Conservation (phyloP, 2,329 filamentous ascomycete species). For the Berkeleyomyces rouxiae region DNA sequence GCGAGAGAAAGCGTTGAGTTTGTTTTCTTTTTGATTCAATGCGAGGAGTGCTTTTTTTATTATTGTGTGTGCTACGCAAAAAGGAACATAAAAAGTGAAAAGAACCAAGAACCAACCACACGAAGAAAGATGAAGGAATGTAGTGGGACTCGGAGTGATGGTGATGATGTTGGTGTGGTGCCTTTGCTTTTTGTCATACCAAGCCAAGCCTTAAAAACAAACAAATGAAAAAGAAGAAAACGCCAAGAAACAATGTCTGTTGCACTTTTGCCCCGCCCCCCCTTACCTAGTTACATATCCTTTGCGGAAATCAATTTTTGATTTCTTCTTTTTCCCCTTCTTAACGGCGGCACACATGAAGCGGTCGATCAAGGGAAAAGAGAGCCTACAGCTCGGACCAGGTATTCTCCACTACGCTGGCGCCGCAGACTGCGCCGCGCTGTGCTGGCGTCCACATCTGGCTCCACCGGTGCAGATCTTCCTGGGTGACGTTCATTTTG, state of each 20-base stretch:
- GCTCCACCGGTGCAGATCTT: conserved; percentile 22
- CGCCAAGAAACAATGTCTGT: background rate
- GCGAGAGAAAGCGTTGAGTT: background rate
- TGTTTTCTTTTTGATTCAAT: background rate
- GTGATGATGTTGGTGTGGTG: background rate
- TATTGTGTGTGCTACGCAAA: background rate
- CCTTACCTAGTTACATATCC: background rate
- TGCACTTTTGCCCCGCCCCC: background rate
- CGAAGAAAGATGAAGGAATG: background rate
- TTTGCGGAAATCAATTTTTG: background rate
- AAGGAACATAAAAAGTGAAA: background rate
- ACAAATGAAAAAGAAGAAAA: background rate
- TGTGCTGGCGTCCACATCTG: conserved; percentile 16
- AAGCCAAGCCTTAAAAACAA: background rate
- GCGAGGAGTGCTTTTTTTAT: background rate
- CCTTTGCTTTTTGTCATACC: background rate
- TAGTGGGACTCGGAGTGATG: background rate
- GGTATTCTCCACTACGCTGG: conserved; percentile 2
- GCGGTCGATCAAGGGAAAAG: background rate
- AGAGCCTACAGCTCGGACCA: conserved; percentile 1
- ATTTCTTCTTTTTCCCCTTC: background rate
- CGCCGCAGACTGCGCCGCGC: conserved; percentile 14
- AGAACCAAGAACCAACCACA: background rate
- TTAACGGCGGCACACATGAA: background rate
- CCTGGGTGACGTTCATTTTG: conserved; percentile 32